phyloP scores from a whole-genome alignment of 805 yeast species.

The Huiozyma sinensis region DNA sequence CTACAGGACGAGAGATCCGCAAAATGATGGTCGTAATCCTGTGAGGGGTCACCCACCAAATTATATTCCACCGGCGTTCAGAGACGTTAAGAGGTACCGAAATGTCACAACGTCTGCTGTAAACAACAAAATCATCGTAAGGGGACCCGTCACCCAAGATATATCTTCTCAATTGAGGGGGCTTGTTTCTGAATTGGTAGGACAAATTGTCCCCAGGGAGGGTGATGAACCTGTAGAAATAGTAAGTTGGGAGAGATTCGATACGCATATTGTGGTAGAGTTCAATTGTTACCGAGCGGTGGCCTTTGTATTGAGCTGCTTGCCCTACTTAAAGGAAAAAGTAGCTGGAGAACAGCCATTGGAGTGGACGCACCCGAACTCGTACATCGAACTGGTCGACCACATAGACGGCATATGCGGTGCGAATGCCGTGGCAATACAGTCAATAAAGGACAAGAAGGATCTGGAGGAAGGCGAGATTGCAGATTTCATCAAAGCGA shows the following conservation, averaged over 20 bases:
- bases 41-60: background rate
- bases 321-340: background rate
- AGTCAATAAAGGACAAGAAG: background rate
- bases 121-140: conserved; percentile 4
- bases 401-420: conserved; percentile 13
- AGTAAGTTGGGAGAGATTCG: background rate
- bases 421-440: conserved; percentile 10
- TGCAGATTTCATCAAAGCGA: background rate
- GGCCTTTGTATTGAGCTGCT: conserved; percentile 16
- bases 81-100: conserved; percentile 3
- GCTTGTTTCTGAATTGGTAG: too few relatives aligned
- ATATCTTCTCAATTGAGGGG: too few relatives aligned
- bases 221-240: too few relatives aligned
- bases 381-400: conserved; percentile 15
- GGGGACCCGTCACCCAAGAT: background rate
- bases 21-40: background rate
- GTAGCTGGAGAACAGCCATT: conserved; percentile 1
- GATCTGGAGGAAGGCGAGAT: conserved; percentile 4
- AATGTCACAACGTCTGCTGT: conserved; percentile 6
- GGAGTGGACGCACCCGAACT: conserved; percentile 22
- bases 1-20: background rate
- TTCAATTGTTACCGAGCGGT: conserved; percentile 11
- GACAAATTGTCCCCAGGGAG: too few relatives aligned
- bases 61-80: conserved; percentile 5
- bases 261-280: conserved; percentile 7